Conservation (phyloP, 2,329 filamentous ascomycete genomes). For the Dactylella cylindrospora region DNA sequence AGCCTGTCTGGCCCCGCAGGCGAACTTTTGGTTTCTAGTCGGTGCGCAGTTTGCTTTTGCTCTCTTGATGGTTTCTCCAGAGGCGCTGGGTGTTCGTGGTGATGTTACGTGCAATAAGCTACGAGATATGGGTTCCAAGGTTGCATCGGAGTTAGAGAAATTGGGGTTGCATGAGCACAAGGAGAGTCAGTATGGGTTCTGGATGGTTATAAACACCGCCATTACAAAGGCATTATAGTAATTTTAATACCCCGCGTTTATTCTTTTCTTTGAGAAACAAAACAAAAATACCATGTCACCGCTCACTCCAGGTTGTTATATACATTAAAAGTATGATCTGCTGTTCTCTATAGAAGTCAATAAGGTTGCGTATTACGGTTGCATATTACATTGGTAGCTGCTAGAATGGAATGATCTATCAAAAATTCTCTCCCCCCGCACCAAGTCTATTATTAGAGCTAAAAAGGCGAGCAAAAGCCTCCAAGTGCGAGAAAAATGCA, state of each 20-base stretch:
- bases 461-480: not conserved
- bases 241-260: not conserved
- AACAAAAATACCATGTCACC: not conserved
- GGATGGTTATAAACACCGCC: conserved; percentile 5
- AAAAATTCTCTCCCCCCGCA: no score
- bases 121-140: not conserved
- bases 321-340: not conserved
- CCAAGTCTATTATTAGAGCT: conserved; percentile 5
- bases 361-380: no score
- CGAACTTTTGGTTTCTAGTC: conserved; percentile 22
- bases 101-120: not conserved
- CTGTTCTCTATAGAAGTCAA: no score
- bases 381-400: no score
- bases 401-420: no score
- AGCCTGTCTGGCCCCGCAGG: conserved; percentile 7
- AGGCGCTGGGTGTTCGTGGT: not conserved
- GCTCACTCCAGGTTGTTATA: not conserved
- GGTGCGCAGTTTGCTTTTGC: conserved; percentile 21
- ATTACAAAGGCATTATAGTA: not conserved
- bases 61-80: conserved; percentile 3
- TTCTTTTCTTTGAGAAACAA: conserved; percentile 8
- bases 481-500: not conserved
- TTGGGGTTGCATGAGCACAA: conserved; percentile 2
- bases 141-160: conserved; percentile 2
- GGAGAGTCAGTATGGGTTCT: conserved; percentile 18